Base-by-base conservation (phyloP, 2,329 filamentous ascomycete species). In the Fusarium hostae region DNA sequence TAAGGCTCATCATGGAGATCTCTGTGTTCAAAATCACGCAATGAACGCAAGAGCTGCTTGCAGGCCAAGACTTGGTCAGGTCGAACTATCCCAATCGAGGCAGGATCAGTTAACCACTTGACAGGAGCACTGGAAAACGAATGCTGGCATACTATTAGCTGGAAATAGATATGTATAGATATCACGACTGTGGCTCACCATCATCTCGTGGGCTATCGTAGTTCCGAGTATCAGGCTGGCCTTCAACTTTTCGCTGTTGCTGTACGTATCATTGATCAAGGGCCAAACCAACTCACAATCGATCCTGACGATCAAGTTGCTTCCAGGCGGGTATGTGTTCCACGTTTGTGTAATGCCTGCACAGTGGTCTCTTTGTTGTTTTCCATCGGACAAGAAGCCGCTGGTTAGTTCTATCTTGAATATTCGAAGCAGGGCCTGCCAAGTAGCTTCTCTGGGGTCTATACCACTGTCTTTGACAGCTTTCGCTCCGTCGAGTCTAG, bases 201-300 rank as follows among this genome's bases (percentile, higher is more conserved):
- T 74, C 10, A 79, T 28, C 57, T 80, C 78, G 26, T 80, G 78
- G 15, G 74, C 59, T 11, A 80, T 41, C 5, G 75, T 74, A 3
- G 48, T 34, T 5, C 77, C 75, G 16, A 77, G 34, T 13, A 68
- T 39, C 37, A 71, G 61, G 43, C 60, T 77, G 6, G 67, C 51
- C 70, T 77, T 70, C 35, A 75, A 55, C 52, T 73, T 77, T 66
- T 80, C 78, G 30, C 74, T 72, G 6, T 59, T 57, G 45, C 70
- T 76, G 32, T 76, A 74, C 11, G 68, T 66, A 15, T 63, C 45
- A 2, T 67, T 59, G 16, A 79, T 48, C 16, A 80, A 56, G 26
- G 76, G 73, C 63, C 72, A 79, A 9, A 80, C 44, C 18, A 68
- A 15, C 9, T 78, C 74, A 18, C 72, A 68, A 6, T 66, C 51